Base-by-base conservation (phyloP, 2,329 filamentous ascomycete species). In the Phaeoacremonium minimum region DNA sequence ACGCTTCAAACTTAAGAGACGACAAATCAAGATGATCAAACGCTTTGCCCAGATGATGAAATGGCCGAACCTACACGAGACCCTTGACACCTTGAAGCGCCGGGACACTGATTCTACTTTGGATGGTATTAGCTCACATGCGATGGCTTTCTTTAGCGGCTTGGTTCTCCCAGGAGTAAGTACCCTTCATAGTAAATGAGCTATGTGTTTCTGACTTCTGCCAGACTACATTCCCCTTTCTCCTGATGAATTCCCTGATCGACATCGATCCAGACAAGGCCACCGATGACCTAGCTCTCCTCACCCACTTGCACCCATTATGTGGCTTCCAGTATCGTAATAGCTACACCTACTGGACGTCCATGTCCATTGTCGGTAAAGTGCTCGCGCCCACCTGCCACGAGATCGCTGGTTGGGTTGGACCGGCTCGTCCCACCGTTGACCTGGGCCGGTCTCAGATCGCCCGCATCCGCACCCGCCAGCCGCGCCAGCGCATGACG, bases 221-320 rank as follows among this genome's bases (percentile, higher is more conserved):
- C 28, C 41, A 75, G 71, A 63, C 71, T 4, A 80, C 76, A 0
- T 77, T 86, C 31, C 82, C 84, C 4, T 89, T 85, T 60, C 71
- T 87, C 26, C 78, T 87, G 31, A 88, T 89, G 82, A 88, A 87
- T 53, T 76, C 83, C 4, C 68, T 89, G 30, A 80, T 88, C 45
- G 85, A 88, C 54, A 77, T 85, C 47, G 84, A 88, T 49, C 78
- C 79, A 3, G 83, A 86, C 52, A 71, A 71, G 4, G 79, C 78
- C 4, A 78, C 76, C 5, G 76, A 83, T 43, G 66, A 78, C 7
- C 71, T 88, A 13, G 78, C 80, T 9, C 69, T 83, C 20, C 70
- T 89, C 7, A 82, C 79, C 2, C 80, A 87, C 48, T 70, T 83
- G 46, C 73, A 83, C 40, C 81, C 82, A 1, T 69, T 80, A 46